Evolutionary conservation across 116 monocot genomes (phyloP), one percentile per base, ranked within the genome.

Genomic region (Papilionanthe hybrid): DNA sequence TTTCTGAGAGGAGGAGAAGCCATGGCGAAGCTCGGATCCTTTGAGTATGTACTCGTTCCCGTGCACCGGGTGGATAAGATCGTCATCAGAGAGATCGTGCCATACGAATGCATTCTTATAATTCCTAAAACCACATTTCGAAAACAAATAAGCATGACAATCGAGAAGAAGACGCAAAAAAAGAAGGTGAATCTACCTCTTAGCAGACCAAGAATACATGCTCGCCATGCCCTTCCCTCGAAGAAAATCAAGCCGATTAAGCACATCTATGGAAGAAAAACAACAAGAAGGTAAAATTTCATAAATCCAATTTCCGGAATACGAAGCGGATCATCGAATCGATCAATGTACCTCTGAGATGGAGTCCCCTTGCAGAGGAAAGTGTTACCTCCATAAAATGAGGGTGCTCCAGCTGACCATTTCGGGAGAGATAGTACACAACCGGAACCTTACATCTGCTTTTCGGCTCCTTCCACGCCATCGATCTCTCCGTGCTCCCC

Each of bases 31-130:
- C 87, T 96, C 94, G 3, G 94, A 90, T 17, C 96, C 96, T 55
- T 94, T 97, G 86, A 94, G 98, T 7, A 98, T 83, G 80, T 98
- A 94, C 84, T 98, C 98, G 3, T 86, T 57, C 5, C 94, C 91
- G 32, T 86, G 92, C 0, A 83, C 86, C 0, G 98, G 94, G 85
- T 84, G 79, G 73, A 98, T 91, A 79, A 91, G 80, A 44, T 98
- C 94, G 72, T 93, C 90, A 18, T 92, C 90, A 5, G 87, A 78
- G 72, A 98, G 90, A 80, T 98, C 98, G 72, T 98, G 92, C 98
- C 94, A 98, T 67, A 98, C 98, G 77, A 85, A 98, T 77, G 93
- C 94, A 45, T 81, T 81, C 87, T 86, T 94, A 79, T 97, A 97
- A 84, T 88, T 88, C 85, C 94, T 96, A 82, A 37, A 43, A 69